Evolutionary conservation across 148 eudicot species (phyloP), one percentile per base, ranked within the genome.

Genomic region (Chenopodium album): DNA sequence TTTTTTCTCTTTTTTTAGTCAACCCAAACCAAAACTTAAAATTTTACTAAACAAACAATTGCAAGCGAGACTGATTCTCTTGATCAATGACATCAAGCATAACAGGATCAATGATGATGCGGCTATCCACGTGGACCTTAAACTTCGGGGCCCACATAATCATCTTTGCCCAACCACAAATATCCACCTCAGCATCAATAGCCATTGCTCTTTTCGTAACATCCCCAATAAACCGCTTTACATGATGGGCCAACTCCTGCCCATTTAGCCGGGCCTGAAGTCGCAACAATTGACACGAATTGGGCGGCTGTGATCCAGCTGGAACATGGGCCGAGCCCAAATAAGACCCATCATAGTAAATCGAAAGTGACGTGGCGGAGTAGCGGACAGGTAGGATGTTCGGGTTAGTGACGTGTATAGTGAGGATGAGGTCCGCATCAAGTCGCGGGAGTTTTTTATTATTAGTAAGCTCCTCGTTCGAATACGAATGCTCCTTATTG

Each of bases 381-480:
- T 92, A 94, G 31, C 68, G 68, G 88, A 92, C 80, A 54, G 97
- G 89, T 28, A 83, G 88, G 81, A 87, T 73, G 87, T 94, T 94
- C 28, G 98, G 98, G 84, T 94, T 94, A 85, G 91, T 91, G 84
- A 94, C 92, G 90, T 94, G 96, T 73, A 94, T 87, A 84, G 93
- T 94, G 13, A 94, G 83, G 82, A 87, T 84, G 3, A 92, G 79
- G 31, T 91, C 97, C 13, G 92, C 89, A 77, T 91, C 93, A 16
- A 90, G 72, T 9, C 80, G 71, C 0, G 98, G 96, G 31, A 88
- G 75, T 47, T 89, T 89, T 4, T 56, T 50, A 11, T 50, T 89
- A 17, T 17, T 11, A 11, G 12, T 88, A 4, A 3, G 22, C 20
- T 59, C 32, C 0, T 4, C 62, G 14, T 11, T 1, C 2, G 54